These are phyloP conservation scores for Anethum foeniculum DNA, from an alignment of 140 eudicot genomes.

Conservation along the genomic window DNA sequence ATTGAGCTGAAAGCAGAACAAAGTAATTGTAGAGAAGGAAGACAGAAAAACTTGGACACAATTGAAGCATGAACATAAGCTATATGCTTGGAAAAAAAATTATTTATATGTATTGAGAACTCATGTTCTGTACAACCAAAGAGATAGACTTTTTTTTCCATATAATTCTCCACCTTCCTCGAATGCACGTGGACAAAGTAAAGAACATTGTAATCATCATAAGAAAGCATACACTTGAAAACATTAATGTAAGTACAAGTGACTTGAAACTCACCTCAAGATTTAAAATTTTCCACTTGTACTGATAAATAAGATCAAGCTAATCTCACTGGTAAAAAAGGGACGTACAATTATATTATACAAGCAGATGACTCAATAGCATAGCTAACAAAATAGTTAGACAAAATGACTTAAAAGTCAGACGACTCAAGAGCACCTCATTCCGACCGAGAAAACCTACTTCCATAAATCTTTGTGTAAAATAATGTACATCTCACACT, in stretches of 20 bases:
- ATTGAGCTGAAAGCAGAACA: slow-evolving; percentile 68
- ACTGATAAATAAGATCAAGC: background rate
- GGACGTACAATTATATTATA: no score
- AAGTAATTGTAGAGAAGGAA: background rate
- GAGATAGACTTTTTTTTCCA: slow-evolving; percentile 67
- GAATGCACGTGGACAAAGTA: slow-evolving; percentile 45
- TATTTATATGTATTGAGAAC: slow-evolving; percentile 16
- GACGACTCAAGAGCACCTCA: no score
- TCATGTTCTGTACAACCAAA: slow-evolving; percentile 87
- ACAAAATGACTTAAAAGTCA: no score
- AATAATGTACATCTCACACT: no score
- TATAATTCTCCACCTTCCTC: slow-evolving; percentile 84
- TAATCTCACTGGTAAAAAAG: no score
- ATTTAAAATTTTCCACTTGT: slow-evolving; percentile 82
- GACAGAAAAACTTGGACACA: background rate
- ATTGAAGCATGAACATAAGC: background rate
- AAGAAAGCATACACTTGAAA: background rate
- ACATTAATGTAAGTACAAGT: background rate
- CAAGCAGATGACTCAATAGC: no score
- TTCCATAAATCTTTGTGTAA: no score
- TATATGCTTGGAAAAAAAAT: background rate
- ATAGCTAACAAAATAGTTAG: no score
- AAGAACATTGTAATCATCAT: slow-evolving; percentile 8
- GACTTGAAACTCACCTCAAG: slow-evolving; percentile 60
- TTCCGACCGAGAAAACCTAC: no score